Evolutionary conservation across 345 rosid species (phyloP).

Genomic region (Psidium friedrichsthalianum): DNA sequence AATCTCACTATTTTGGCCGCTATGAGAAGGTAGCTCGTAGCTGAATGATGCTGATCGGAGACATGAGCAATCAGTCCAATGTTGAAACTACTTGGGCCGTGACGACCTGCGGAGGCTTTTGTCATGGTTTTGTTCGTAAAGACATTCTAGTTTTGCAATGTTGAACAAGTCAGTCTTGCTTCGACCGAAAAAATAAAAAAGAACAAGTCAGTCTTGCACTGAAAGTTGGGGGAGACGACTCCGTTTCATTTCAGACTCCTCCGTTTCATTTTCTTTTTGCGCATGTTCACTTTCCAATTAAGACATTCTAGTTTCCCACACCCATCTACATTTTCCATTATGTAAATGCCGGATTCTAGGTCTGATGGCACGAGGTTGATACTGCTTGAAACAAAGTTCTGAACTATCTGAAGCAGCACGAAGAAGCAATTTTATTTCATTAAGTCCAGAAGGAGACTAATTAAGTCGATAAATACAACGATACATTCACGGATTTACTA

Average conservation of each 20-base stretch:
- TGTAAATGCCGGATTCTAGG: background rate
- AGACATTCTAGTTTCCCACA: background rate
- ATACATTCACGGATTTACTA: background rate
- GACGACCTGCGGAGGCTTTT: background rate
- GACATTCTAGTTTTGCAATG: background rate
- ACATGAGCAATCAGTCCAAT: background rate
- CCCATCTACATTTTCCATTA: background rate
- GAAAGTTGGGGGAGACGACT: background rate
- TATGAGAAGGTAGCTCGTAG: background rate
- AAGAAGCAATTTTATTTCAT: background rate
- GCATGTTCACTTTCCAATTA: background rate
- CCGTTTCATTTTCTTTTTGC: background rate
- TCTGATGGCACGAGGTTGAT: background rate
- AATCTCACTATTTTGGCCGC: background rate
- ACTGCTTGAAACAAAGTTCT: background rate
- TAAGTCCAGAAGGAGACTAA: background rate
- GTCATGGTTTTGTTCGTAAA: background rate
- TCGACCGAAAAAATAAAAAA: too few relatives aligned
- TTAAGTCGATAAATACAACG: background rate
- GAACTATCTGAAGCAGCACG: background rate
- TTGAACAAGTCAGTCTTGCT: background rate
- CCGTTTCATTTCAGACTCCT: too few relatives aligned
- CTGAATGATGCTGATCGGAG: background rate
- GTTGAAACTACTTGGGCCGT: background rate
- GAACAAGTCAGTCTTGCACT: background rate